A percentile compares a stretch with the other conserved stretches of the same genome.
Conservation (phyloP, 805 yeast species). For the Candida koratica region DNA sequence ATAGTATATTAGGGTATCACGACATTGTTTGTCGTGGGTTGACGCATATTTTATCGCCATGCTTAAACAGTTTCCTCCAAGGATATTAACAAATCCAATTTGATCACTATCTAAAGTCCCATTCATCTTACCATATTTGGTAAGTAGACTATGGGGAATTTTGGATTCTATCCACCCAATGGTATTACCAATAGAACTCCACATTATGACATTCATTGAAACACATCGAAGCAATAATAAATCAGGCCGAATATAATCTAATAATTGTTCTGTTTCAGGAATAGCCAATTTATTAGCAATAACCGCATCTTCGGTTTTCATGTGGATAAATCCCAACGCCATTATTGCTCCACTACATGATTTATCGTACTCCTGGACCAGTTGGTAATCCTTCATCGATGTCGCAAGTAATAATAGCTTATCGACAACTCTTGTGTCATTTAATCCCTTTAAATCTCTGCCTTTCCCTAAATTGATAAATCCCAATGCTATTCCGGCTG, state of each 20-base stretch:
- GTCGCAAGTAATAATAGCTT: slow-evolving; percentile 54
- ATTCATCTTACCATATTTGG: slow-evolving; percentile 20
- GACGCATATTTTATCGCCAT: slow-evolving; percentile 79
- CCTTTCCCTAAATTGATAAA: slow-evolving; percentile 79
- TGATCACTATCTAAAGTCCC: slow-evolving; percentile 48
- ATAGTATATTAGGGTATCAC: slow-evolving; percentile 51
- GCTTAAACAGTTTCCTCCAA: slow-evolving; percentile 73
- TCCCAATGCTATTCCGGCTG: slow-evolving; percentile 89
- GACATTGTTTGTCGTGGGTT: slow-evolving; percentile 49
- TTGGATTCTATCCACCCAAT: slow-evolving; percentile 54
- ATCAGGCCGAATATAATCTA: slow-evolving; percentile 79
- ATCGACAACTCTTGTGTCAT: slow-evolving; percentile 64
- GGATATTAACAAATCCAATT: slow-evolving; percentile 55
- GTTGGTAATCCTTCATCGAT: slow-evolving; percentile 60
- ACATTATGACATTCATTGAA: slow-evolving; percentile 62
- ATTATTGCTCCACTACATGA: slow-evolving; percentile 71
- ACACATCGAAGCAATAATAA: slow-evolving; percentile 61
- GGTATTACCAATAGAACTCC: slow-evolving; percentile 57
- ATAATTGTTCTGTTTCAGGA: slow-evolving; percentile 55
- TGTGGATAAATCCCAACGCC: slow-evolving; percentile 69
- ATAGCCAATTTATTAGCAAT: slow-evolving; percentile 60
- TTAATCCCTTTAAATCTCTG: slow-evolving; percentile 50
- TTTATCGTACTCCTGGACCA: slow-evolving; percentile 54
- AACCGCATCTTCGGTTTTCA: slow-evolving; percentile 57
- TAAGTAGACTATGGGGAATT: slow-evolving; percentile 46